phyloP scores from a whole-genome alignment of 2,329 filamentous ascomycete genomes.

The Cladosporium velox region DNA sequence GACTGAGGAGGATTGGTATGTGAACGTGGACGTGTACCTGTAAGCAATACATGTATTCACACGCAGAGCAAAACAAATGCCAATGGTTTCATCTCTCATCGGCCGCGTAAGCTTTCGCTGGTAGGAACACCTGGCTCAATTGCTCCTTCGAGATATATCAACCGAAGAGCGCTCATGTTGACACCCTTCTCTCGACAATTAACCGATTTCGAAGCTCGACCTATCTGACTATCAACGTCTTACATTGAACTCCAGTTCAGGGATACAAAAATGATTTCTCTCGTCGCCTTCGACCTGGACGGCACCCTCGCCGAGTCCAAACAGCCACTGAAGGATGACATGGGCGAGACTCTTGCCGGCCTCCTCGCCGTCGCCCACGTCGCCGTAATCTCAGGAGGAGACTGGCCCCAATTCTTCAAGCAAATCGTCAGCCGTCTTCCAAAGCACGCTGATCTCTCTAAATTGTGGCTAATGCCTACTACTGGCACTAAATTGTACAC shows the following conservation, averaged over 20 bases:
- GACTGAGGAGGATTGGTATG: not conserved
- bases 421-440: slow-evolving; percentile 44
- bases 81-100: not conserved
- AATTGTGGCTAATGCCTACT: slow-evolving; percentile 48
- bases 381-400: slow-evolving; percentile 45
- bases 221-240: not conserved
- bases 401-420: slow-evolving; percentile 48
- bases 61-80: not conserved
- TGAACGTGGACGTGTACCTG: not conserved
- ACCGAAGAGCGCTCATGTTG: too few species aligned
- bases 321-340: slow-evolving; percentile 38
- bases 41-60: too few species aligned
- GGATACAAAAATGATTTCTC: slow-evolving; percentile 34
- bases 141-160: not conserved
- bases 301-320: slow-evolving; percentile 43
- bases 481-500: slow-evolving; percentile 47
- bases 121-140: slow-evolving; percentile 9
- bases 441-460: slow-evolving; percentile 39
- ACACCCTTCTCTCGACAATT: not conserved
- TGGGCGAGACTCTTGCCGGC: slow-evolving; percentile 39
- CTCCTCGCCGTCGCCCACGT: slow-evolving; percentile 45
- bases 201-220: not conserved
- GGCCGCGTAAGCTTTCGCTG: slow-evolving; percentile 4
- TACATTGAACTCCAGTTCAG: not conserved
- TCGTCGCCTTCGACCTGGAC: slow-evolving; percentile 44